A percentile compares a stretch with the other conserved stretches of the same genome.
Evolutionary conservation across 2,329 filamentous ascomycete species (phyloP).

Genomic region (Aspergillus sp.): DNA sequence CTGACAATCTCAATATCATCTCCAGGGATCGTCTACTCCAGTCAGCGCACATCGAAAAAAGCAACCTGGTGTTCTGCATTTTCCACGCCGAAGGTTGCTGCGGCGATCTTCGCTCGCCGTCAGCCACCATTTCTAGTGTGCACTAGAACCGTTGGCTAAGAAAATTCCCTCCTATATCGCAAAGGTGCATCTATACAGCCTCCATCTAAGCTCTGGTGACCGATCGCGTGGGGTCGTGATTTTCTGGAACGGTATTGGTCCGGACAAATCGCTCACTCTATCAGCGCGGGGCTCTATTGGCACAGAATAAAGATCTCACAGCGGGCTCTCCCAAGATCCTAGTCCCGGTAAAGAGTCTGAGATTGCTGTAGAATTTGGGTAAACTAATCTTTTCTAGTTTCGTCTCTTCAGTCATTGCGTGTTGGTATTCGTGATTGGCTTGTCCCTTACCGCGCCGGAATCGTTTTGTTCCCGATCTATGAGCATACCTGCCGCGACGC

Average conservation of each 20-base stretch:
- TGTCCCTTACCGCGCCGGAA: neutral
- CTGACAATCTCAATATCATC: neutral
- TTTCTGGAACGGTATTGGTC: constrained; percentile 11
- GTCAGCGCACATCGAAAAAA: neutral
- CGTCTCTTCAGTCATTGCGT: neutral
- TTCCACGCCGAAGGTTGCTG: neutral
- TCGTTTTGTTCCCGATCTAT: neutral
- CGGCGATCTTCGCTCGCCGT: neutral
- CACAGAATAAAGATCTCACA: neutral
- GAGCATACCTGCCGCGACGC: neutral
- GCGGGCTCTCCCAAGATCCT: neutral
- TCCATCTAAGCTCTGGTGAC: constrained; percentile 1
- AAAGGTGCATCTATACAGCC: neutral
- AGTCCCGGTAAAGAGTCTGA: neutral
- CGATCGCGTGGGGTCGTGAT: constrained; percentile 12
- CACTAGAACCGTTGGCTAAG: neutral
- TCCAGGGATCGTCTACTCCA: neutral
- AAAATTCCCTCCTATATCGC: constrained; percentile 14
- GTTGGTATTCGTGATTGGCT: neutral
- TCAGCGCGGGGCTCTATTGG: neutral
- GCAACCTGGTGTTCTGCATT: neutral
- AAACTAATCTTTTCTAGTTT: neutral
- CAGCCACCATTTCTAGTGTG: neutral
- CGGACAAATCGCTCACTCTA: constrained; percentile 16
- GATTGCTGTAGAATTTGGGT: neutral